Percentiles rank a stretch among this genome's conserved stretches.
Conservation (phyloP, 768 basidiomycete species). For the Rhizopogon vulgaris region DNA sequence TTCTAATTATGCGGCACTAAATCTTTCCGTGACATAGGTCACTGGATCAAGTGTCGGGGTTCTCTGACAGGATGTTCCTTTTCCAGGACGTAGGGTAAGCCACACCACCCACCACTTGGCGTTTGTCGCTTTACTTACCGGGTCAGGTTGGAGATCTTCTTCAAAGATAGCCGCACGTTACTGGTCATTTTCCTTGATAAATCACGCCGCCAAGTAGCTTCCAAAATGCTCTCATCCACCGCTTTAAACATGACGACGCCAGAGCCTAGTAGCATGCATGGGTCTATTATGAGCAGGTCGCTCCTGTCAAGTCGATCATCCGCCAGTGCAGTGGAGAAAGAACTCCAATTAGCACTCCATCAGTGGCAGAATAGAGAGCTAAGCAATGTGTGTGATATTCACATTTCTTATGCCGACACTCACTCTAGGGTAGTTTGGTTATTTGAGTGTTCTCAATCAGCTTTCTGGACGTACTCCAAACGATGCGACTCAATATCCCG, state of each 20-base stretch:
- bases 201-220: constrained; percentile 53
- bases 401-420: neutral
- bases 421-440: constrained; percentile 59
- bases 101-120: neutral
- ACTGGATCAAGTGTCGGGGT: constrained; percentile 71
- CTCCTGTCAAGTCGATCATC: constrained; percentile 14
- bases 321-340: constrained; percentile 22
- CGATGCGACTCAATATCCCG: constrained; percentile 92
- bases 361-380: constrained; percentile 90
- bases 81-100: constrained; percentile 90
- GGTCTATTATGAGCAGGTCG: constrained; percentile 20
- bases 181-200: constrained; percentile 77
- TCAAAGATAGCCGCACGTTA: constrained; percentile 86
- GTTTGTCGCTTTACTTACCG: neutral
- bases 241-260: constrained; percentile 3
- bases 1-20: neutral
- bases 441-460: constrained; percentile 85
- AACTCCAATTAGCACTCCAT: constrained; percentile 63
- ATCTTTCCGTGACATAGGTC: constrained; percentile 40
- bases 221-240: constrained; percentile 45
- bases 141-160: constrained; percentile 80
- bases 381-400: constrained; percentile 64
- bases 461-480: constrained; percentile 89
- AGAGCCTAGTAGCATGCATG: neutral
- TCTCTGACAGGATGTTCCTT: constrained; percentile 77